Base-by-base conservation (phyloP, 176 grass and related monocot genomes). In the Carex scoparia region DNA sequence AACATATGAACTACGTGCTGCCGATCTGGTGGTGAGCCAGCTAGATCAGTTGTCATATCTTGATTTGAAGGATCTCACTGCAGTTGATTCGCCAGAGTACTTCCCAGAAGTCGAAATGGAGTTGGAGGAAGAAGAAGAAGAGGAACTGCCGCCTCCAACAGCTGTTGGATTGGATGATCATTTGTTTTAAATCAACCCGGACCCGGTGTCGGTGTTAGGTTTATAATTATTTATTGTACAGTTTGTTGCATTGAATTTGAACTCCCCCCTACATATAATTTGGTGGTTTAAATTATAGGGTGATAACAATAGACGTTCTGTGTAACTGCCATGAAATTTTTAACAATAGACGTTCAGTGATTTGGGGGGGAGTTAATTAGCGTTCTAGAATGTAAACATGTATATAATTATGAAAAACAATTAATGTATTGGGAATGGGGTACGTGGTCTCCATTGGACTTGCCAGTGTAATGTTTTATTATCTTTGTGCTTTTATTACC, bases 21-120 rank as follows among this genome's bases (percentile, higher is more conserved):
- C 95, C 0, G 93, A 98, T 76, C 88, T 94, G 37, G 91, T 98
- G 10, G 95, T 98, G 69, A 93, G 89, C 66, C 88, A 46, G 77
- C 88, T 98, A 0, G 84, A 95, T 0, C 93, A 98, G 79, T 84
- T 98, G 2, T 95, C 93, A 6, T 30, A 95, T 9, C 85, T 98
- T 13, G 95, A 98, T 83, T 84, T 98, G 59, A 98, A 98, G 91
- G 94, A 98, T 55, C 91, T 98, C 0, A 82, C 86, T 31, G 91
- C 88, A 14, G 91, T 95, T 1, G 93, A 98, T n/a, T 93, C 89
- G 1, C 89, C 95, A 4, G 95, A 95, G 69, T 97, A 62, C 60
- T 62, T 63, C 28, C 51, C 51, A 33, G 88, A 90, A 40, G 63
- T 86, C 37, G 95, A 90, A 55, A 85, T 89, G 4, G 91, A 95